These are phyloP conservation scores for Saccharomycopsis oosterbeekiorum DNA, from an alignment of 805 yeast genomes.

Conservation along the genomic window DNA sequence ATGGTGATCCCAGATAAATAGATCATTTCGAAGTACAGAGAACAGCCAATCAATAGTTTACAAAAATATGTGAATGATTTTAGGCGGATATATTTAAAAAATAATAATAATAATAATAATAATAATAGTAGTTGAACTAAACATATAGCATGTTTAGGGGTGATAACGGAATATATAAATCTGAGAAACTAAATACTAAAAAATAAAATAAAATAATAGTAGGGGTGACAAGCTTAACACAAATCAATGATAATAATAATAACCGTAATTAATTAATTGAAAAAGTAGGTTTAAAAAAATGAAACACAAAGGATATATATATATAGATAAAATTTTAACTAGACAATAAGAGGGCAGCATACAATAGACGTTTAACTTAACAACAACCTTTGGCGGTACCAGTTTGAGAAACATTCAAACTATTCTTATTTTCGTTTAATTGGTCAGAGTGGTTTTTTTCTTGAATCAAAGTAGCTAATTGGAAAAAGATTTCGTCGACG, in stretches of 20 bases:
- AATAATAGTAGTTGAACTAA: not conserved
- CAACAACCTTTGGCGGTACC: conserved; percentile 11
- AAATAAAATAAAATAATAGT: too few relatives aligned
- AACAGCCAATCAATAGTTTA: not conserved
- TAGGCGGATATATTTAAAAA: not conserved
- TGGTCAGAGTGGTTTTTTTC: conserved; percentile 52
- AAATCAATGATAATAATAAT: not conserved
- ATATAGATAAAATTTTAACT: not conserved
- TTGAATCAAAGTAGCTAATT: conserved; percentile 77
- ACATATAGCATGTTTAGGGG: not conserved
- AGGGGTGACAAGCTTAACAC: not conserved
- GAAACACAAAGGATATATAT: not conserved
- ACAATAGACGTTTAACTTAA: not conserved
- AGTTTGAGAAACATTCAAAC: conserved; percentile 13
- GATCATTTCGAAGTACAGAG: not conserved
- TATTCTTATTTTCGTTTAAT: conserved; percentile 21
- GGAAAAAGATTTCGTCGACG: conserved; percentile 86
- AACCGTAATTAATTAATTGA: not conserved
- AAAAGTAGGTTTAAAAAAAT: not conserved
- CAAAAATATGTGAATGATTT: not conserved
- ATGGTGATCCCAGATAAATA: not conserved
- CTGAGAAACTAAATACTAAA: not conserved
- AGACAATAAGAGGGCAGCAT: not conserved
- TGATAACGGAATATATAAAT: not conserved
- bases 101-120: too few relatives aligned